Evolutionary conservation across 176 grass and related monocot species (phyloP).

Genomic region (Oryza rufipogon): DNA sequence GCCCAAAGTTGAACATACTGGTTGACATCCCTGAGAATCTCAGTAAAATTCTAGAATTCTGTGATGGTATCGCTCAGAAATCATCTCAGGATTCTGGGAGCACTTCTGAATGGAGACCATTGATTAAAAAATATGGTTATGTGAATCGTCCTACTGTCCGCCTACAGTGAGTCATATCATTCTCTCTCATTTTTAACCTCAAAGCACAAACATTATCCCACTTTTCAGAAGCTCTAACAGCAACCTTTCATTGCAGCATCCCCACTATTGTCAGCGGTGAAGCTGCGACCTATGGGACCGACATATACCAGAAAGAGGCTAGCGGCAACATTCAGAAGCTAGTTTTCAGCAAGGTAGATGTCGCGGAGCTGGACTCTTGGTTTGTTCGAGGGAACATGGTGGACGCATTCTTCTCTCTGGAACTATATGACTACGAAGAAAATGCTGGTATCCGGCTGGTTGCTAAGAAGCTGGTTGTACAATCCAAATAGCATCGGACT

Average conservation of each 20-base stretch:
- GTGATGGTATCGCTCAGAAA: constrained; percentile 61
- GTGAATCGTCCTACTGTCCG: constrained; percentile 63
- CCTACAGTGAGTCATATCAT: constrained; percentile 64
- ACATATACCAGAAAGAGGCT: constrained; percentile 73
- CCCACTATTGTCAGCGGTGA: constrained; percentile 50
- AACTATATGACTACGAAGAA: constrained; percentile 81
- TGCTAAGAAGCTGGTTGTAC: constrained; percentile 72
- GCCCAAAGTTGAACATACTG: constrained; percentile 72
- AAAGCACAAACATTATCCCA: not conserved
- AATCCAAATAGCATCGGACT: constrained; percentile 43
- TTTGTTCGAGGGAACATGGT: constrained; percentile 60
- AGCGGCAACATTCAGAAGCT: constrained; percentile 70
- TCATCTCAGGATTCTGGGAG: constrained; percentile 65
- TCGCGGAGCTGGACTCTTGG: constrained; percentile 53
- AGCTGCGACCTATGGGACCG: constrained; percentile 55
- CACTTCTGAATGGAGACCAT: constrained; percentile 80
- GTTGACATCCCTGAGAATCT: constrained; percentile 74
- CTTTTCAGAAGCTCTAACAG: constrained; percentile 16
- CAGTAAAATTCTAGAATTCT: constrained; percentile 67
- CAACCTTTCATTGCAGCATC: constrained; percentile 64
- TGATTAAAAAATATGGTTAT: constrained; percentile 71
- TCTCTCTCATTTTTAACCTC: constrained; percentile 14
- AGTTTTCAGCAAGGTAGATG: constrained; percentile 66
- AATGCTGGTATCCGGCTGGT: constrained; percentile 73
- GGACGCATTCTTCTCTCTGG: constrained; percentile 71